These are phyloP conservation scores for Arxiozyma slooffiae DNA, from an alignment of 1,139 yeast species.

Conservation along the genomic window DNA sequence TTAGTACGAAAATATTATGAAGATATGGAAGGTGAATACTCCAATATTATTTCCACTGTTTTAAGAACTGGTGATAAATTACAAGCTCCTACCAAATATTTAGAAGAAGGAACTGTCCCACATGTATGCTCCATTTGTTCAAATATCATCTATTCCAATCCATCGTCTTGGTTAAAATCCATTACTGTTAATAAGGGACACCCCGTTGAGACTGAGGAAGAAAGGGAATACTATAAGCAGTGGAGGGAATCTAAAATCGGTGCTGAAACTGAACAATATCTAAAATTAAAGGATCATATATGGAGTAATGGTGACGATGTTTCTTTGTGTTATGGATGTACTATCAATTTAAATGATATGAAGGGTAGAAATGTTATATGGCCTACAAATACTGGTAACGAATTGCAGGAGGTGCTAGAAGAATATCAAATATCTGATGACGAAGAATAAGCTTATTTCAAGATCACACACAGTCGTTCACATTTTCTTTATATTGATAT, in stretches of 20 bases:
- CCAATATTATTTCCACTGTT: constrained; percentile 89
- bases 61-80: constrained; percentile 81
- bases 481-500: no score
- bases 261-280: constrained; percentile 9
- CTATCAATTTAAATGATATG: constrained; percentile 46
- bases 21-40: constrained; percentile 68
- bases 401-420: constrained; percentile 35
- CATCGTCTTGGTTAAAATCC: constrained; percentile 58
- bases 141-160: constrained; percentile 43
- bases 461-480: neutral
- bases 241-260: constrained; percentile 27
- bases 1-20: constrained; percentile 65
- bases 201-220: constrained; percentile 42
- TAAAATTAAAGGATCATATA: constrained; percentile 12
- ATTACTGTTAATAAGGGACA: constrained; percentile 62
- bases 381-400: constrained; percentile 38
- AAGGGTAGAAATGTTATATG: constrained; percentile 40
- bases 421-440: constrained; percentile 45
- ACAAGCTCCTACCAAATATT: constrained; percentile 38
- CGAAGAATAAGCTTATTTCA: constrained; percentile 11
- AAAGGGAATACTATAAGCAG: constrained; percentile 33
- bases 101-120: constrained; percentile 6
- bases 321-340: constrained; percentile 68
- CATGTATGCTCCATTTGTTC: constrained; percentile 45
- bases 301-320: constrained; percentile 19